Base-by-base conservation (phyloP, 495 filamentous ascomycete genomes). In the Rostrohypoxylon terebratum region DNA sequence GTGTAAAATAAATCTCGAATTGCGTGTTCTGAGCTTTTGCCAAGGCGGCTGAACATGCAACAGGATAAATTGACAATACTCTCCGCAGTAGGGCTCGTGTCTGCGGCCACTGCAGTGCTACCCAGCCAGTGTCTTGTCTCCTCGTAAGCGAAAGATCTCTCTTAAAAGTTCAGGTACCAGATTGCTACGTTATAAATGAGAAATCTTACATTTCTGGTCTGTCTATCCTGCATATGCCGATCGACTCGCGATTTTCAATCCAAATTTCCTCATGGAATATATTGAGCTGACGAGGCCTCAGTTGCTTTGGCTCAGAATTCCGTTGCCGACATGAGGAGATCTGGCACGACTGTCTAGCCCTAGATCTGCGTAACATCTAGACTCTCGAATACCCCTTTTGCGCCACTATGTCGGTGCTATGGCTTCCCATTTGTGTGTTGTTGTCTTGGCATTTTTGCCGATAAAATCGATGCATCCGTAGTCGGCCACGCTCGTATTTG, bases 41-140 rank as follows among this genome's bases (percentile, higher is more conserved):
- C 75, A 77, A 75, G 75, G 65, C 72, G 75, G 75, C 75, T 77
- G 75, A 77, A 73, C 69, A 71, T 75, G 66, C 72, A 69, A 68
- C 13, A 58, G 75, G 73, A 66, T 75, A 77, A 77, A 77, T 77
- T 73, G 69, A 48, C 54, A 55, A 66, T 65, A 63, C 38, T 14
- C 16, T 10, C 10, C 28, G 65, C 31, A 51, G 31, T 16, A 53
- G 65, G 73, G 50, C 51, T 75, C 61, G 57, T 51, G 63, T 68
- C 60, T 68, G 45, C 9, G 20, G n/a, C 23, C 16, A 13, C 70
- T 73, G 65, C 65, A 65, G 20, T 73, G 60, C 45, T 57, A 65
- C 70, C 64, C 53, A 55, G 64, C 58, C 36, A 36, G 48, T 36
- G 11, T 47, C 58, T 51, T 38, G 63, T 31, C 51, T 50, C 38